A percentile compares a stretch with the other conserved stretches of the same genome.
Evolutionary conservation across 139 green algal genomes (phyloP).

Genomic region (Micromonas commoda): DNA sequence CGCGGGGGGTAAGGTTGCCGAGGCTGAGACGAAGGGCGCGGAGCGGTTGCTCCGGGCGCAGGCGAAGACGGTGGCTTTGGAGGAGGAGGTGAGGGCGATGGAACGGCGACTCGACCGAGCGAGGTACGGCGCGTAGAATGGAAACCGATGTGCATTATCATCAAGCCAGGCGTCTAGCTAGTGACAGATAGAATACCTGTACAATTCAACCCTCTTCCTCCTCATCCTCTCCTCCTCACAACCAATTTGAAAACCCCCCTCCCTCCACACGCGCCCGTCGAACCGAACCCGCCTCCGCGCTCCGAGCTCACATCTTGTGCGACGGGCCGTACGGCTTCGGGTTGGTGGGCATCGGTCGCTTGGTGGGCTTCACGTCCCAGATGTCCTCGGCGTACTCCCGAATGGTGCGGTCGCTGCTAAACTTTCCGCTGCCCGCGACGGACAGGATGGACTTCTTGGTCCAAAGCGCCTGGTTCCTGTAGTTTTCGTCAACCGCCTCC

Average conservation of each 20-base stretch:
- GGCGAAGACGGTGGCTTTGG: neutral
- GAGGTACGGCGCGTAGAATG: neutral
- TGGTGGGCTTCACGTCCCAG: conserved; percentile 63
- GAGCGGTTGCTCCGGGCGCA: neutral
- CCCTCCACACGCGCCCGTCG: too few species aligned
- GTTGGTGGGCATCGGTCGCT: neutral
- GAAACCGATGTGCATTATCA: too few species aligned
- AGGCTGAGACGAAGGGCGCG: neutral
- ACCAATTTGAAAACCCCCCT: too few species aligned
- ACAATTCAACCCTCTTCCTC: too few species aligned
- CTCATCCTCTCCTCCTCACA: too few species aligned
- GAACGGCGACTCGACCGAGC: neutral
- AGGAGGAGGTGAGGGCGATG: conserved; percentile 12
- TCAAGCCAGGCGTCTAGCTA: too few species aligned
- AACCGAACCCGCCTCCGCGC: too few species aligned
- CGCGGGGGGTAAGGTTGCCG: neutral
- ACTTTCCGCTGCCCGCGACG: conserved; percentile 64
- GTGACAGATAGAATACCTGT: too few species aligned
- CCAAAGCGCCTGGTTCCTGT: conserved; percentile 60
- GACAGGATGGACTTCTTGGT: conserved; percentile 62
- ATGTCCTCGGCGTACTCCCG: conserved; percentile 75
- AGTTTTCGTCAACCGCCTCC: conserved; percentile 70
- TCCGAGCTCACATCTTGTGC: neutral
- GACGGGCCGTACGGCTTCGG: neutral
- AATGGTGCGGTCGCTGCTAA: conserved; percentile 74